phyloP scores from a whole-genome alignment of 108 stramenopile genomes.

The Asterionellopsis glacialis region DNA sequence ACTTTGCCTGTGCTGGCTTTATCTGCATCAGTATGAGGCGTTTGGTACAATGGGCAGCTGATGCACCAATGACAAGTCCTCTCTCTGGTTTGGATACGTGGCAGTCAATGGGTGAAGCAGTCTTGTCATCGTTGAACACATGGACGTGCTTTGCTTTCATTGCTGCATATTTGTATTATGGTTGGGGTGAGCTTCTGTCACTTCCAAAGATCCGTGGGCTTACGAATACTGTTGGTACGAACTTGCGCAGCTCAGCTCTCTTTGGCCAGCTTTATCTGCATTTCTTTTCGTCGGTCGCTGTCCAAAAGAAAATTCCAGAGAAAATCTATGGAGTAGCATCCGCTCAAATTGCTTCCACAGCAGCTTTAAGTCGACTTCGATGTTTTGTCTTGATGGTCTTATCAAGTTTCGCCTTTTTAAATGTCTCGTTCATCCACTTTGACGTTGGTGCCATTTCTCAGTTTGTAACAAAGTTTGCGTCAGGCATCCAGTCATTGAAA shows the following conservation, averaged over 20 bases:
- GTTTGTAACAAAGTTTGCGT: constrained; percentile 29
- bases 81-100: not conserved
- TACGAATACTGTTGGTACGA: constrained; percentile 23
- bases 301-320: constrained; percentile 25
- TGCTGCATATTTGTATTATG: constrained; percentile 37
- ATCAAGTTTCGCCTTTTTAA: constrained; percentile 39
- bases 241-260: constrained; percentile 39
- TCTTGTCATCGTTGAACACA: constrained; percentile 24
- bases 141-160: constrained; percentile 62
- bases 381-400: constrained; percentile 49
- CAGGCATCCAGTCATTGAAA: constrained; percentile 27
- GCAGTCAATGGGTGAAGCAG: constrained; percentile 15
- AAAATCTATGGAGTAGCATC: constrained; percentile 25
- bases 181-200: constrained; percentile 31
- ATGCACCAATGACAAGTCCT: not conserved
- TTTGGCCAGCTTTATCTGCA: constrained; percentile 74
- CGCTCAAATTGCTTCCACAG: constrained; percentile 35
- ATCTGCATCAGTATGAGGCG: constrained; percentile 33
- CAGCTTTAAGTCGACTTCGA: constrained; percentile 49
- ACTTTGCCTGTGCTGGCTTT: constrained; percentile 34
- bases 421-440: constrained; percentile 49
- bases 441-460: constrained; percentile 24
- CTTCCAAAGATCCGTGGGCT: constrained; percentile 20
- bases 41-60: not conserved
- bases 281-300: constrained; percentile 41